phyloP scores from a whole-genome alignment of 352 stramenopile genomes.

The Globisporangium okanoganense region DNA sequence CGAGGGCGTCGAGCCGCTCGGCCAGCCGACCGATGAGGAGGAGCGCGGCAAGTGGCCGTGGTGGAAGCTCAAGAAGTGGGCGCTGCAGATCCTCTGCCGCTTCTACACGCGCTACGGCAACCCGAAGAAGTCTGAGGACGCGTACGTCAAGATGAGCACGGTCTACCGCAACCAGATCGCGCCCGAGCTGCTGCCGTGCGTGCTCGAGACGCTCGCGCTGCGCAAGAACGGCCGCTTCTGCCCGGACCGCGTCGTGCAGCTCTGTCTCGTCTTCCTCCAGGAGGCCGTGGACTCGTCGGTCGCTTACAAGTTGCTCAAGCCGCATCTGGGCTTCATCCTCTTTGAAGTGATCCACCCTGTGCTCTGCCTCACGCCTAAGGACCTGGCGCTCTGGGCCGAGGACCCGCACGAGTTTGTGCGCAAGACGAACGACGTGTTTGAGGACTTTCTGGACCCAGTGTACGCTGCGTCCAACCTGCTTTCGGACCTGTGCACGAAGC shows the following conservation, averaged over 20 bases:
- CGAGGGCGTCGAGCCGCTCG: slow-evolving; percentile 68
- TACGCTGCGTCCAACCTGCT: slow-evolving; percentile 94
- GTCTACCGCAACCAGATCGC: slow-evolving; percentile 93
- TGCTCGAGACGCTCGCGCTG: slow-evolving; percentile 91
- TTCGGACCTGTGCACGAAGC: slow-evolving; percentile 92
- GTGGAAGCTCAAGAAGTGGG: slow-evolving; percentile 99
- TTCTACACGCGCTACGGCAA: slow-evolving; percentile 97
- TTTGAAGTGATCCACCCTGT: slow-evolving; percentile 97
- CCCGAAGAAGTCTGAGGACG: slow-evolving; percentile 90
- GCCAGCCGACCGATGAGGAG: slow-evolving; percentile 90
- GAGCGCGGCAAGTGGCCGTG: slow-evolving; percentile 93
- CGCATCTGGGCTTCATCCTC: slow-evolving; percentile 95
- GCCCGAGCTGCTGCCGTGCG: slow-evolving; percentile 67
- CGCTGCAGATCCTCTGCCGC: slow-evolving; percentile 95
- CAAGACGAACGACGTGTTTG: slow-evolving; percentile 96
- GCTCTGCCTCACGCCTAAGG: slow-evolving; percentile 92
- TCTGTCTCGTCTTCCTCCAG: slow-evolving; percentile 93
- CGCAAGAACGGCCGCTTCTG: slow-evolving; percentile 94
- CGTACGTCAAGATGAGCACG: slow-evolving; percentile 90
- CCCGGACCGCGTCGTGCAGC: slow-evolving; percentile 94
- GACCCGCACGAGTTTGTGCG: slow-evolving; percentile 98
- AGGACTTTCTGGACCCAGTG: slow-evolving; percentile 95
- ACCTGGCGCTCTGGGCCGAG: slow-evolving; percentile 94
- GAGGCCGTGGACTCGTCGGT: slow-evolving; percentile 93
- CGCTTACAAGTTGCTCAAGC: slow-evolving; percentile 98